These are phyloP conservation scores for Rheum nobile DNA, from an alignment of 148 eudicot genomes.

Conservation along the genomic window DNA sequence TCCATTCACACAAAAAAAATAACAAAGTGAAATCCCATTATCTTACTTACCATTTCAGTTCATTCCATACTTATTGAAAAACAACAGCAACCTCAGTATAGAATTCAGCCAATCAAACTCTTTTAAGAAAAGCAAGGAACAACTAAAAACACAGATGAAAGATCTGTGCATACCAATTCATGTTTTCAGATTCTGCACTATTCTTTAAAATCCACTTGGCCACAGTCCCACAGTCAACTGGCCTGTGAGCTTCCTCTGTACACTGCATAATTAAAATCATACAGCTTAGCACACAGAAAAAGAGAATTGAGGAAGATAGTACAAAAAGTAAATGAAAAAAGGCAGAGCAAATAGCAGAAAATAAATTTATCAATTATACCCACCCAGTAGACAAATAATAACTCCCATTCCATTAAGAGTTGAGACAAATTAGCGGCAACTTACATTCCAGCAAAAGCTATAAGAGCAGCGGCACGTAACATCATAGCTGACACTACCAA, in stretches of 20 bases:
- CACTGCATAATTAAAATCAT: slow-evolving; percentile 36
- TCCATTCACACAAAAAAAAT: background rate
- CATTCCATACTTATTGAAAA: background rate
- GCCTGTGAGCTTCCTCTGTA: slow-evolving; percentile 87
- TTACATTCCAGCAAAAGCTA: slow-evolving; percentile 87
- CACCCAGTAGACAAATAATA: background rate
- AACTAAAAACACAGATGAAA: background rate
- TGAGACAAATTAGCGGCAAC: slow-evolving; percentile 11
- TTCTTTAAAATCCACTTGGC: slow-evolving; percentile 81
- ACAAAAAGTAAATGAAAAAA: background rate
- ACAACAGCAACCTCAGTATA: background rate
- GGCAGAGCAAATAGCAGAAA: background rate
- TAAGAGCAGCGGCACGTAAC: slow-evolving; percentile 64
- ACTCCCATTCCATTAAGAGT: background rate
- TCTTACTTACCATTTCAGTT: background rate
- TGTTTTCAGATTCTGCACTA: slow-evolving; percentile 83
- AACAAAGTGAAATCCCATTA: background rate
- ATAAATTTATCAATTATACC: background rate
- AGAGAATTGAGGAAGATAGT: background rate
- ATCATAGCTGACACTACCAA: slow-evolving; percentile 67
- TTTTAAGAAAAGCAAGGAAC: background rate
- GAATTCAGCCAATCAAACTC: background rate
- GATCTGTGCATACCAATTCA: slow-evolving; percentile 52
- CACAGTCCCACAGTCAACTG: slow-evolving; percentile 86
- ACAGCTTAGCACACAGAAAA: background rate